Percentiles rank a stretch among this genome's conserved stretches.
phyloP scores from a whole-genome alignment of 192 early-diverging fungal species.

The Coemansia sp. region DNA sequence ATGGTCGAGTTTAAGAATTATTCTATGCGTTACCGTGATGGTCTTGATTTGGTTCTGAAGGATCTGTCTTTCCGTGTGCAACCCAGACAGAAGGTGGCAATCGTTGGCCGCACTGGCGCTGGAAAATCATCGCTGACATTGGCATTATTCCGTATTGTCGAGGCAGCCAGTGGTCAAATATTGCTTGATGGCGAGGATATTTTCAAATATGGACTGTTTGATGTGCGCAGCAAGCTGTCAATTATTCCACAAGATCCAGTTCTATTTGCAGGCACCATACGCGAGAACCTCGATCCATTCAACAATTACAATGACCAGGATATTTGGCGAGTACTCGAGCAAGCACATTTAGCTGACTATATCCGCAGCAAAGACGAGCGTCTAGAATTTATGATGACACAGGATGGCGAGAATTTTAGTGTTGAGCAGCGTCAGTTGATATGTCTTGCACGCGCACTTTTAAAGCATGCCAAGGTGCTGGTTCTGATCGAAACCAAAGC shows the following conservation, averaged over 20 bases:
- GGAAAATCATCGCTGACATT: slow-evolving; percentile 74
- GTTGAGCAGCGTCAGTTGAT: slow-evolving; percentile 83
- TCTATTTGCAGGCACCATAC: slow-evolving; percentile 69
- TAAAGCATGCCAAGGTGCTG: slow-evolving; percentile 67
- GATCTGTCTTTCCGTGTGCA: slow-evolving; percentile 25
- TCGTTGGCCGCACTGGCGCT: slow-evolving; percentile 77
- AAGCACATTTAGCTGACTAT: slow-evolving; percentile 54
- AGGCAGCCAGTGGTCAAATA: slow-evolving; percentile 61
- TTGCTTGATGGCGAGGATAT: slow-evolving; percentile 75
- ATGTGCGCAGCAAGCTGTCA: slow-evolving; percentile 70
- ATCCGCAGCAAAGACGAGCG: slow-evolving; percentile 26
- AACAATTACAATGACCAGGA: slow-evolving; percentile 62
- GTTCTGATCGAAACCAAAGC: slow-evolving; percentile 69
- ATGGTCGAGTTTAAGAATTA: slow-evolving; percentile 52
- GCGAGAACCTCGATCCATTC: slow-evolving; percentile 83
- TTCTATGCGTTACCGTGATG: slow-evolving; percentile 56
- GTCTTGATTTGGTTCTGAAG: slow-evolving; percentile 49
- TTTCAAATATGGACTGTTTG: slow-evolving; percentile 63
- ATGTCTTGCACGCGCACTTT: slow-evolving; percentile 74
- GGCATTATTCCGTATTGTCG: slow-evolving; percentile 73
- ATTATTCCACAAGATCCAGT: slow-evolving; percentile 82
- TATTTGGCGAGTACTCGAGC: slow-evolving; percentile 64
- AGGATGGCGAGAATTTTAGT: slow-evolving; percentile 73
- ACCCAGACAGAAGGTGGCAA: slow-evolving; percentile 59
- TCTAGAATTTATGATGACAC: slow-evolving; percentile 30